Conservation (phyloP, 2,329 filamentous ascomycete genomes). For the Ceratocystis lukuohia region DNA sequence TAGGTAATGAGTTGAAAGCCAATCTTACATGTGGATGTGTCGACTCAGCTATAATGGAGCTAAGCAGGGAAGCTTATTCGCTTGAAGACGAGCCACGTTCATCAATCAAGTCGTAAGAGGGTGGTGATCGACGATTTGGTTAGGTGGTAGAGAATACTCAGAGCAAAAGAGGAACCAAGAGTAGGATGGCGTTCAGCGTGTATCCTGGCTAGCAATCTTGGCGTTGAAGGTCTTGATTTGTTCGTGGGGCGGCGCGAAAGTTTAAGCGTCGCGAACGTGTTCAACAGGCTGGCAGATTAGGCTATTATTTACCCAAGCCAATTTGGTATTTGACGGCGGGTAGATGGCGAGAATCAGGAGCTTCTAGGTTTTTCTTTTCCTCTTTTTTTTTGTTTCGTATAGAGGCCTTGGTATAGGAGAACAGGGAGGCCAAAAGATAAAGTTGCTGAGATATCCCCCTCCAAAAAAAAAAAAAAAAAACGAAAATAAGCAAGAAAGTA, state of each 20-base stretch:
- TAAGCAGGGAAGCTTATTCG: background rate
- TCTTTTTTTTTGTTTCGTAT: too few species aligned
- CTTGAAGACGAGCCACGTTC: constrained; percentile 11
- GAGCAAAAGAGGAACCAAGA: background rate
- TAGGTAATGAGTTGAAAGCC: background rate
- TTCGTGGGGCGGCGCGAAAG: background rate
- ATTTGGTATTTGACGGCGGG: too few species aligned
- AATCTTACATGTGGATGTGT: constrained; percentile 6
- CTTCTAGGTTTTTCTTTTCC: too few species aligned
- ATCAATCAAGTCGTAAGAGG: background rate
- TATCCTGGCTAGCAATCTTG: constrained; percentile 1
- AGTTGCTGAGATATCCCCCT: background rate
- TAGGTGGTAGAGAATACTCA: background rate
- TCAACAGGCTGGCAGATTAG: background rate
- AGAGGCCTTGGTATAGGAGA: background rate
- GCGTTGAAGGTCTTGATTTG: background rate
- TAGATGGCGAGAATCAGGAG: too few species aligned
- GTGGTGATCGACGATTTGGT: background rate
- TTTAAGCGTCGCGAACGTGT: background rate
- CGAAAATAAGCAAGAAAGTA: background rate
- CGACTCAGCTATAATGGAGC: background rate
- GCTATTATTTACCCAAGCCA: too few species aligned
- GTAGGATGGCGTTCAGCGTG: background rate
- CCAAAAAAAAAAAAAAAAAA: background rate
- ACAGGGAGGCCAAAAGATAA: background rate